Evolutionary conservation across 257 asterid species (phyloP).

Genomic region (Galeopsis tetrahit): DNA sequence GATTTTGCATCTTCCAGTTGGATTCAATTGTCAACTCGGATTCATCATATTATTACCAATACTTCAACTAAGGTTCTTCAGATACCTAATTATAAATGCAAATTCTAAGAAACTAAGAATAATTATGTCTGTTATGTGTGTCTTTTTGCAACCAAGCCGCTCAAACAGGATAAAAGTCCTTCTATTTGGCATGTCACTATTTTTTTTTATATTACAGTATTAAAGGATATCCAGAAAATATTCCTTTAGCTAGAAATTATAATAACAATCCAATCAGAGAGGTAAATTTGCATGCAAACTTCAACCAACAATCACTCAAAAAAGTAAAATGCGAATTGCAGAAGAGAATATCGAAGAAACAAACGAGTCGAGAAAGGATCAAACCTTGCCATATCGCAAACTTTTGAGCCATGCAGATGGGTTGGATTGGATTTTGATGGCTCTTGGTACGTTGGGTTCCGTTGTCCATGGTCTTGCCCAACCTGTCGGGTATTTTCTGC

Average conservation of each 20-base stretch:
- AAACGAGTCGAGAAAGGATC: conserved; percentile 33
- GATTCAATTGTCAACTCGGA: conserved; percentile 25
- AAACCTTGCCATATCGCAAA: conserved; percentile 51
- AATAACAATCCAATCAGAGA: conserved; percentile 18
- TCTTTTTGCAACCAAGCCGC: conserved; percentile 34
- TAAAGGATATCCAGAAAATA: conserved; percentile 49
- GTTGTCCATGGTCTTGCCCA: conserved; percentile 81
- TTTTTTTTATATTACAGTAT: conserved; percentile 29
- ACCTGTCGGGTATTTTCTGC: conserved; percentile 69
- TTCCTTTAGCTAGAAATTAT: conserved; percentile 34
- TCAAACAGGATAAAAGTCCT: neutral
- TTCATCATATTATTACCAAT: neutral
- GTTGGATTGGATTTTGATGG: conserved; percentile 77
- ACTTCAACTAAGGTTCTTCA: neutral
- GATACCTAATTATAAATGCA: conserved; percentile 8
- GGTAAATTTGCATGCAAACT: conserved; percentile 33
- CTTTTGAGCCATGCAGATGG: conserved; percentile 72
- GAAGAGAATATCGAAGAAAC: conserved; percentile 34
- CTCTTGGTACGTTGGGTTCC: conserved; percentile 70
- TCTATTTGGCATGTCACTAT: conserved; percentile 23
- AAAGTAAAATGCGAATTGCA: conserved; percentile 35
- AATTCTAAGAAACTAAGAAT: conserved; percentile 24
- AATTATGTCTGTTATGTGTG: conserved; percentile 33
- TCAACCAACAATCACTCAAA: conserved; percentile 24
- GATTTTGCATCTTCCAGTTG: conserved; percentile 10